phyloP scores from a whole-genome alignment of 2,329 filamentous ascomycete genomes.

The Fusarium paranaense region DNA sequence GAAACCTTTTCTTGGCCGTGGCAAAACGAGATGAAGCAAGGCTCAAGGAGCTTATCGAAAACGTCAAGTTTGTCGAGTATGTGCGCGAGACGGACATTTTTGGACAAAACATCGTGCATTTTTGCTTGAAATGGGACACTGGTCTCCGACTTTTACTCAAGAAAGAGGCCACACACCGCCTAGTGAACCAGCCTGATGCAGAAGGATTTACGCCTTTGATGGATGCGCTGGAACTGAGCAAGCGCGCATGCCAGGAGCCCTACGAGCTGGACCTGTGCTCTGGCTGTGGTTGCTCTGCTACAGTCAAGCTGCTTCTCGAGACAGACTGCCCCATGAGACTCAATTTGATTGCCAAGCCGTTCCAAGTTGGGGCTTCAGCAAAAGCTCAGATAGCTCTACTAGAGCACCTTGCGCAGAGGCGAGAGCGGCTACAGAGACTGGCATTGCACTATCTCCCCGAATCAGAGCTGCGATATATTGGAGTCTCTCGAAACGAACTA shows the following conservation, averaged over 20 bases:
- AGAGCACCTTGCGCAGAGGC: not conserved
- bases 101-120: not conserved
- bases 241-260: rapidly evolving
- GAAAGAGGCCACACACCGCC: not conserved
- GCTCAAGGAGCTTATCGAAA: not conserved
- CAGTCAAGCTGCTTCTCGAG: not conserved
- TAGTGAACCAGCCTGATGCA: not conserved
- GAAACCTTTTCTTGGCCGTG: not conserved
- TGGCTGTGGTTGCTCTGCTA: not conserved
- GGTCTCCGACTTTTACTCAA: not conserved
- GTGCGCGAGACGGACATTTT: not conserved
- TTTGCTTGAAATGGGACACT: not conserved
- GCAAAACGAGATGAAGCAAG: not conserved
- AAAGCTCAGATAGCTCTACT: not conserved
- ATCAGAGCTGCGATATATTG: not conserved
- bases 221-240: rapidly evolving
- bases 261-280: not conserved
- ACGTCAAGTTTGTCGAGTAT: not conserved
- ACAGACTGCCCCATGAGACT: not conserved
- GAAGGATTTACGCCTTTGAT: rapidly evolving
- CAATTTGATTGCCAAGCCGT: rapidly evolving
- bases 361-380: rapidly evolving
- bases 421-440: not conserved
- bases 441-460: not conserved
- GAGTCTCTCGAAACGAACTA: not conserved